A percentile compares a stretch with the other conserved stretches of the same genome.
Evolutionary conservation across 2,329 filamentous ascomycete species (phyloP).

Genomic region (Pyricularia grisea): DNA sequence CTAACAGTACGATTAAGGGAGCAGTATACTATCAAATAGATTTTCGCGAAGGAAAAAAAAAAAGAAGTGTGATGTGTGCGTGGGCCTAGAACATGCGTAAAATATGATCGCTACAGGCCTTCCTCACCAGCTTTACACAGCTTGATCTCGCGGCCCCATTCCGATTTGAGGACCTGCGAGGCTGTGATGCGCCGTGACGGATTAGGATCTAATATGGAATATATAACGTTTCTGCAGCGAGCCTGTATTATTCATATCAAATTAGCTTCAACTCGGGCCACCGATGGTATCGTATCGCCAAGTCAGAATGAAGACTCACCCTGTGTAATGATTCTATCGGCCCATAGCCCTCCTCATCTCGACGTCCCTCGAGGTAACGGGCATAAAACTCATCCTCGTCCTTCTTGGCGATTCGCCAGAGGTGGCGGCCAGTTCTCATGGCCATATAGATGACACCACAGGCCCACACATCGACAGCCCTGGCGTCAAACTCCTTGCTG

Average conservation of each 20-base stretch:
- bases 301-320: conserved; percentile 47
- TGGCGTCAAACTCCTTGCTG: conserved; percentile 91
- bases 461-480: conserved; percentile 97
- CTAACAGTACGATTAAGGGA: neutral
- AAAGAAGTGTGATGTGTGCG: neutral
- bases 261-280: neutral
- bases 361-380: conserved; percentile 83
- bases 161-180: conserved; percentile 92
- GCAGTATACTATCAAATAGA: neutral
- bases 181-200: conserved; percentile 87
- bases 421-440: conserved; percentile 90
- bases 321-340: conserved; percentile 93
- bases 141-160: conserved; percentile 97
- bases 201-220: conserved; percentile 95
- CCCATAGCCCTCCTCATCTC: conserved; percentile 90
- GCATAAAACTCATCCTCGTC: conserved; percentile 97
- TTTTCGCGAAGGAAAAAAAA: neutral
- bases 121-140: conserved; percentile 95
- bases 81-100: neutral
- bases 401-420: conserved; percentile 95
- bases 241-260: conserved; percentile 46
- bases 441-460: conserved; percentile 99
- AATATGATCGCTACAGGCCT: conserved; percentile 55
- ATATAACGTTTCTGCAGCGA: conserved; percentile 96
- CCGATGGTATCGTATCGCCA: neutral